Conservation (phyloP, 1,284 basidiomycete species). For the Amylostereum areolatum region DNA sequence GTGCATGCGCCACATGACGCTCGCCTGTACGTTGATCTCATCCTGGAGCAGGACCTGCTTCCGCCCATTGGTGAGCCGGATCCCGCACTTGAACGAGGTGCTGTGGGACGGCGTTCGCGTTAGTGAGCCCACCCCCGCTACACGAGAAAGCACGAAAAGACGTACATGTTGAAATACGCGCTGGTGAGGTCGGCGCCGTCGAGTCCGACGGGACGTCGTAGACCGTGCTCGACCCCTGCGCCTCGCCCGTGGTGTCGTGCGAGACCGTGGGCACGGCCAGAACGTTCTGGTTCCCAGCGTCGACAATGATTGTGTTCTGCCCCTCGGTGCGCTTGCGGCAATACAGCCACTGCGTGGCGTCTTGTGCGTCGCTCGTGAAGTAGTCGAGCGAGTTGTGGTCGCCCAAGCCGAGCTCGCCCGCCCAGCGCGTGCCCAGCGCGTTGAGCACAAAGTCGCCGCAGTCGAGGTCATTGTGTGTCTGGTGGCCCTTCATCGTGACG, state of each 20-base stretch:
- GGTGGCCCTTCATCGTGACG: slow-evolving; percentile 86
- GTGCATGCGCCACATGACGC: slow-evolving; percentile 91
- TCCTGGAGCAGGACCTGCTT: slow-evolving; percentile 89
- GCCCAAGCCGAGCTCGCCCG: slow-evolving; percentile 88
- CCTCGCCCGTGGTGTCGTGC: slow-evolving; percentile 56
- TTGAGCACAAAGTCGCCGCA: slow-evolving; percentile 94
- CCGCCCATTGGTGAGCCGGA: slow-evolving; percentile 83
- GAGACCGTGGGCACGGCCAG: slow-evolving; percentile 57
- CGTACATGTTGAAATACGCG: slow-evolving; percentile 76
- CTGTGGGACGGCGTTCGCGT: slow-evolving; percentile 20
- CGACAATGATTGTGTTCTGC: slow-evolving; percentile 90
- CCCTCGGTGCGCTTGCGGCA: slow-evolving; percentile 97
- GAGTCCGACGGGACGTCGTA: slow-evolving; percentile 56
- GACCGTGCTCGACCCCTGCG: slow-evolving; percentile 79
- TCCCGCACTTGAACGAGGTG: slow-evolving; percentile 76
- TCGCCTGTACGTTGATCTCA: slow-evolving; percentile 61
- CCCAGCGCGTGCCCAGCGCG: slow-evolving; percentile 92
- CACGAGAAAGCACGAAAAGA: slow-evolving; percentile 15
- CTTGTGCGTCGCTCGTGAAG: slow-evolving; percentile 67
- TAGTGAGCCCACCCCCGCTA: slow-evolving; percentile 6
- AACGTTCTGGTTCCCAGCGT: slow-evolving; percentile 78
- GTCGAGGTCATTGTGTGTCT: slow-evolving; percentile 93
- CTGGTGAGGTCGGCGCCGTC: slow-evolving; percentile 77
- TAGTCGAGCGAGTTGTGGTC: slow-evolving; percentile 74
- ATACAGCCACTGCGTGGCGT: slow-evolving; percentile 77